Conservation (phyloP, 306 rosid species). For the Dalbergia cochinchinensis region DNA sequence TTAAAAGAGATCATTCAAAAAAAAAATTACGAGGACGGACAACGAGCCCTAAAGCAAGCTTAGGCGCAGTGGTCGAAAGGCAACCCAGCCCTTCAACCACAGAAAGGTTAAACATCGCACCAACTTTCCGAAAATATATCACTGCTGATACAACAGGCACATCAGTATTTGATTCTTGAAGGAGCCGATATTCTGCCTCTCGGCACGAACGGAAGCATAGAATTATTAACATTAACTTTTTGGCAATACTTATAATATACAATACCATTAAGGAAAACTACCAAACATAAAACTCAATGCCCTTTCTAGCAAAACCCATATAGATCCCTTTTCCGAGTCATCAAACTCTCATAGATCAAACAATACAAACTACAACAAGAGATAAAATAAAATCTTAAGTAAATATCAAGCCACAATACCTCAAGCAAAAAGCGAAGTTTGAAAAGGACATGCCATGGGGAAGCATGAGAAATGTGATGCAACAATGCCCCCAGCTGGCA, state of each 20-base stretch:
- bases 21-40: background rate
- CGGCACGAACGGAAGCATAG: background rate
- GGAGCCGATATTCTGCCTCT: constrained; percentile 30
- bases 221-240: constrained; percentile 46
- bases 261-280: constrained; percentile 47
- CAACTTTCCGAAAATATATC: constrained; percentile 5
- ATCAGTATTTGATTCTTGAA: constrained; percentile 11
- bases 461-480: constrained; percentile 47
- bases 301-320: constrained; percentile 49
- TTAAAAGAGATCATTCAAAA: background rate
- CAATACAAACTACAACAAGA: constrained; percentile 60
- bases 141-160: constrained; percentile 1
- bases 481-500: constrained; percentile 41
- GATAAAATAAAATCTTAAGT: constrained; percentile 40
- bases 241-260: constrained; percentile 48
- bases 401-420: constrained; percentile 56
- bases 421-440: constrained; percentile 40
- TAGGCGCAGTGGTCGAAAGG: background rate
- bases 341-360: constrained; percentile 43
- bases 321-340: constrained; percentile 38
- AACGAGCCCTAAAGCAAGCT: background rate
- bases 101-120: background rate
- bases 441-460: constrained; percentile 40
- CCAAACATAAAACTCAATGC: constrained; percentile 45
- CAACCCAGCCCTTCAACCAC: background rate